Base-by-base conservation (phyloP, 73 alveolate genomes). In the Blepharisma japonicum region DNA sequence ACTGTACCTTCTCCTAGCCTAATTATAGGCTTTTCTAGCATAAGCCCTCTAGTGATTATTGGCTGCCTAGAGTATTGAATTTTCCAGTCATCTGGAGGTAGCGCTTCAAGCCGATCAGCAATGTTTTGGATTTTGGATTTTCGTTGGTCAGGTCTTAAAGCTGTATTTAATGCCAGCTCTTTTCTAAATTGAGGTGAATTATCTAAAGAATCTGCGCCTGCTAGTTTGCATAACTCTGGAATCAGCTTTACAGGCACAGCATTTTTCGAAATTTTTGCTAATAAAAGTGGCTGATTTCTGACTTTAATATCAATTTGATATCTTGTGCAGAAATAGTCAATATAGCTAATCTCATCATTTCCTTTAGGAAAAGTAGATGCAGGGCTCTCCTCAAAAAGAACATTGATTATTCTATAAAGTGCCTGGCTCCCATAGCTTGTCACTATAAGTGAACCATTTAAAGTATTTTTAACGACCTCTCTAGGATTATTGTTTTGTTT, bases 201-300 rank as follows among this genome's bases (percentile, higher is more conserved):
- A 78, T 92, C 85, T 91, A 92, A 71, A 6, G 91, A 88, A 66
- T 92, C 99, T 0, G 97, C 91, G 14, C 99, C 99, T 5, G 99
- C 92, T 90, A 94, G 86, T 46, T 79, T 78, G 71, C 97, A 94
- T 38, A 94, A 84, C 72, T 92, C 97, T 14, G 99, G 99, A 9
- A 94, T 84, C 56, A 94, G 88, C 49, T 87, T 84, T 32, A 94
- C 77, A 86, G 86, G 68, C 80, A 82, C 38, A 7, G 68, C 32
- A 2, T 68, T 45, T 14, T 27, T n/a, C 70, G n/a, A 11, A 14
- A n/a, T 68, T 68, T 38, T 68, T 3, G 74, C 74, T 8, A 61
- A 39, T 14, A 61, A 14, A n/a, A 61, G 47, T 20, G 74, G 74
- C 23, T 61, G 74, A 61, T 25, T 61, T 9, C 74, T 14, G 18